Conservation (phyloP, 2,329 filamentous ascomycete species). For the Cyclaneusma minus region DNA sequence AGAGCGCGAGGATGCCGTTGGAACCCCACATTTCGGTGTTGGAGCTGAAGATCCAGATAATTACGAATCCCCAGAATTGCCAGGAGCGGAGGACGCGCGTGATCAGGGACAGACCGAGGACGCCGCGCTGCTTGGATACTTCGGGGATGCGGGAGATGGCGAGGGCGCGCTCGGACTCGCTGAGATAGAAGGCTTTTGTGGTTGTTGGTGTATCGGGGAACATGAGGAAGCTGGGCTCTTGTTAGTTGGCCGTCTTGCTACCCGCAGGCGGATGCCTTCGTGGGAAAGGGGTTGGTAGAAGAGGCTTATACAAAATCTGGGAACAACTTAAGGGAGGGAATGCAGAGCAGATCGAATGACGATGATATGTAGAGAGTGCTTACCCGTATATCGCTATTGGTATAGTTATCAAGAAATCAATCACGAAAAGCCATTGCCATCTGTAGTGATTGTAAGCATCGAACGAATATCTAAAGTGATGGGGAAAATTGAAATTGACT, state of each 20-base stretch:
- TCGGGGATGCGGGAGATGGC: constrained; percentile 28
- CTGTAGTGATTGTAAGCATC: background rate
- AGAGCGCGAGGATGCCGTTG: constrained; percentile 40
- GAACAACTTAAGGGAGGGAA: too few relatives aligned
- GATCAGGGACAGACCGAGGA: constrained; percentile 31
- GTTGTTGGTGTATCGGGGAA: constrained; percentile 28
- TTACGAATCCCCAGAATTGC: constrained; percentile 51
- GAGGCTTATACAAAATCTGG: too few relatives aligned
- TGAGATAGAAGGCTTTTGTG: constrained; percentile 26
- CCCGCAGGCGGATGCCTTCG: too few relatives aligned
- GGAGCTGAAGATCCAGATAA: constrained; percentile 55
- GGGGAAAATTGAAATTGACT: background rate
- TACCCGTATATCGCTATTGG: constrained; percentile 40
- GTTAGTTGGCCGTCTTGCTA: too few relatives aligned
- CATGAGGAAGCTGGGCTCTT: constrained; percentile 29
- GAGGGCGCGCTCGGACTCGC: constrained; percentile 22
- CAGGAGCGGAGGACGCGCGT: constrained; percentile 40
- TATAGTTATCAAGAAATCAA: constrained; percentile 39
- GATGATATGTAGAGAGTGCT: too few relatives aligned
- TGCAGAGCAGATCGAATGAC: background rate
- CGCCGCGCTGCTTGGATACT: constrained; percentile 25
- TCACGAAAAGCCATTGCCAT: constrained; percentile 39
- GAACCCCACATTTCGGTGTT: constrained; percentile 56
- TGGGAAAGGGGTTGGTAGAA: too few relatives aligned
- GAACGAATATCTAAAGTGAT: background rate